Evolutionary conservation across 257 asterid species (phyloP), one percentile per base, ranked within the genome.

Genomic region (Striga asiatica): DNA sequence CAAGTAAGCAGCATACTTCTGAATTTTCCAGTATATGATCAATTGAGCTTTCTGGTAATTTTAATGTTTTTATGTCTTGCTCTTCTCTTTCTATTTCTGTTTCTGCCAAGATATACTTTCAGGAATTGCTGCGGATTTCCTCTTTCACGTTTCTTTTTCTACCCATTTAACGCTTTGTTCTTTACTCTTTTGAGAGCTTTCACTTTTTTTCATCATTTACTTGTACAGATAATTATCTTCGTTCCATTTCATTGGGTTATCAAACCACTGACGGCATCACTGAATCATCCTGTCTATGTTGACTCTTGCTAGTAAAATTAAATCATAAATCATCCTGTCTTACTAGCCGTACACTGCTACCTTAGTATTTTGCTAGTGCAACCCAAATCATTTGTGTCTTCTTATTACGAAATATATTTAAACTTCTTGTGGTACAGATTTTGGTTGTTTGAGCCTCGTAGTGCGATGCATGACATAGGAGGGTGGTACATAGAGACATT

Each of bases 381-480:
- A 24, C 66, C 10, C 61, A 55, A 31, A 50, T 60, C 21, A 46
- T 42, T 20, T 19, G 17, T 35, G 50, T 43, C 63, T 49, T 73
- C 35, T 54, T 48, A 57, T 20, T n/a, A n/a, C n/a, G n/a, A 25
- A 71, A 49, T 38, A 43, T 66, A 58, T 49, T 55, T 39, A 38
- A 4, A 8, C 2, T 49, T 37, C 60, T 29, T 48, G 42, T 66
- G 52, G 59, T 68, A 52, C 81, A 91, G 96, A 69, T 87, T 71
- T 80, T 91, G 98, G 98, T 73, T 87, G 57, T 91, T 91, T 73
- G 96, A 91, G 76, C 98, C 98, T 71, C 95, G 98, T 60, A 78
- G 94, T 74, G 78, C 84, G 21, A 72, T 76, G 93, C 98, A 91
- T 74, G 95, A 91, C 48, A 70, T 75, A 62, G 96, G 98, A 68